Percentiles rank a stretch among this genome's conserved stretches.
Evolutionary conservation across 306 rosid genomes (phyloP).

Genomic region (Malus fusca): DNA sequence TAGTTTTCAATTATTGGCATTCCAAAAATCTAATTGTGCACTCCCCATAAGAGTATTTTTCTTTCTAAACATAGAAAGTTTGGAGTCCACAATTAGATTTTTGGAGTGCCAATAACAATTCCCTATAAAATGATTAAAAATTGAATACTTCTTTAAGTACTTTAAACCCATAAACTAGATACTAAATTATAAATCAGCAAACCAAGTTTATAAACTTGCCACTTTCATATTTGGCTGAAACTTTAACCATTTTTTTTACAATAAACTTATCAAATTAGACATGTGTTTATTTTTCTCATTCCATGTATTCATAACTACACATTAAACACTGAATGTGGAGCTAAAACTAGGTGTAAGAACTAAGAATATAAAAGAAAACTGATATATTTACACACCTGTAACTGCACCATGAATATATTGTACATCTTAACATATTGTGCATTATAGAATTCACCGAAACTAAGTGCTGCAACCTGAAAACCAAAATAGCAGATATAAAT

Average conservation of each 20-base stretch:
- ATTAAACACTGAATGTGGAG: not conserved
- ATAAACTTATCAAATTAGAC: not conserved
- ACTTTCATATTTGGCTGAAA: not conserved
- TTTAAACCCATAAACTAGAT: not conserved
- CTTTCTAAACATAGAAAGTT: too few relatives aligned
- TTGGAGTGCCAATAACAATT: too few relatives aligned
- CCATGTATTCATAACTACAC: not conserved
- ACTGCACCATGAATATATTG: conserved; percentile 74
- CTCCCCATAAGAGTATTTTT: too few relatives aligned
- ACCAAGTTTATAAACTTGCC: not conserved
- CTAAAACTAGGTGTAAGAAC: not conserved
- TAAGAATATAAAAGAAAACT: not conserved
- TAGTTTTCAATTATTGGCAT: not conserved
- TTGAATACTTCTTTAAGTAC: not conserved
- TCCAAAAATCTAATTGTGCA: too few relatives aligned
- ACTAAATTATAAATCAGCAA: not conserved
- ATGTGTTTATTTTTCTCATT: not conserved
- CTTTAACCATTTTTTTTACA: not conserved
- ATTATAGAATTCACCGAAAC: conserved; percentile 71
- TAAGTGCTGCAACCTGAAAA: conserved; percentile 83
- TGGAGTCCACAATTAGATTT: too few relatives aligned
- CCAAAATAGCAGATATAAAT: not conserved
- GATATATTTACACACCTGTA: conserved; percentile 58
- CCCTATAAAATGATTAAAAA: not conserved
- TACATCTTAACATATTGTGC: conserved; percentile 82